Base-by-base conservation (phyloP, 345 rosid species). In the Pseudoturritis turrita region DNA sequence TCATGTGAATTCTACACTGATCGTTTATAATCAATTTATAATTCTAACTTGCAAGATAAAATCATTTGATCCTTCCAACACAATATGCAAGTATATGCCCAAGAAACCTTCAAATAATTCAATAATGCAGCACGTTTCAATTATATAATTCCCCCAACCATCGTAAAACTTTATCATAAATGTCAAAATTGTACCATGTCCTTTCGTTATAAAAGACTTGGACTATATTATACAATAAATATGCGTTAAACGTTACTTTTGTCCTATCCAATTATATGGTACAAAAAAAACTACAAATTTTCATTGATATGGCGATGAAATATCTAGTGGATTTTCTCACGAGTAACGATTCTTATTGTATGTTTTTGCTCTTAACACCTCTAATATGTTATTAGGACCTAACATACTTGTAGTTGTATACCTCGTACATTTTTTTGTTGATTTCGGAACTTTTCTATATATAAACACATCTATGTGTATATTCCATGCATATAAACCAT, bases 181-280 rank as follows among this genome's bases (percentile, higher is more conserved):
- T 76, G 70, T 54, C 59, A 69, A 76, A 76, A 69, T 74, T 52
- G 78, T 75, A 76, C 74, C n/a, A 62, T 76, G 75, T 76, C 75
- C 75, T 69, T 46, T 69, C 70, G 44, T 44, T 62, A 29, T 54
- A 53, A 47, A 68, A 64, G 7, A 41, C 65, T 61, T 75, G 68
- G 65, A 65, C 26, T 60, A 35, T 36, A 67, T 22, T 21, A 66
- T 57, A 57, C 65, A 65, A 47, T 10, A 58, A 22, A 62, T 62
- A 43, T 60, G 22, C 13, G 69, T 43, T 29, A 75, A n/a, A 6
- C 53, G 25, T 50, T 37, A 31, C 55, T 41, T 56, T 67, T 58
- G 78, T 67, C 62, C 13, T 74, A 50, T 59, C 19, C 73, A 74
- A 58, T 50, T 50, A 67, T 59, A 59, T 59, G 73, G 37, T 67